phyloP scores from a whole-genome alignment of 2,329 filamentous ascomycete genomes.

The Elsinoe ampelina region DNA sequence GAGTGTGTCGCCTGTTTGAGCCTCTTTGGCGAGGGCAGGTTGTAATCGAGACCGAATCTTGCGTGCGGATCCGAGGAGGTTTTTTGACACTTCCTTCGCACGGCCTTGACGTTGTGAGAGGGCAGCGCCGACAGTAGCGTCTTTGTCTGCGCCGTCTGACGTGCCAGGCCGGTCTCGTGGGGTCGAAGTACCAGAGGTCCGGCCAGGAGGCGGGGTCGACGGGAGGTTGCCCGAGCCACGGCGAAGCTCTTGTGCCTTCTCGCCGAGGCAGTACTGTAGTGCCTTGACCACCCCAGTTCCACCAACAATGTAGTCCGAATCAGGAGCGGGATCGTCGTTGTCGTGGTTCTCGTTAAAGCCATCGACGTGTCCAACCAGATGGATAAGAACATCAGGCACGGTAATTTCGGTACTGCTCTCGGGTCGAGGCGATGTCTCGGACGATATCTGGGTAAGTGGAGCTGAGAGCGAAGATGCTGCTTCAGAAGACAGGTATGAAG shows the following conservation, averaged over 20 bases:
- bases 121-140: background rate
- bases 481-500: conserved; percentile 46
- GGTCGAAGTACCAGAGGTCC: conserved; percentile 38
- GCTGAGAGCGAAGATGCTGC: conserved; percentile 35
- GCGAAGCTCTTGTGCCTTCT: conserved; percentile 49
- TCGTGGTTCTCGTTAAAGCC: conserved; percentile 44
- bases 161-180: conserved; percentile 14
- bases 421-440: background rate
- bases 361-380: conserved; percentile 68
- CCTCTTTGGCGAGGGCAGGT: conserved; percentile 69
- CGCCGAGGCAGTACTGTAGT: conserved; percentile 78
- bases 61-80: conserved; percentile 73
- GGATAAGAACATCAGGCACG: conserved; percentile 76
- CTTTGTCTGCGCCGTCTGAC: conserved; percentile 20
- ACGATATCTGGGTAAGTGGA: conserved; percentile 31
- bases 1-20: conserved; percentile 59
- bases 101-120: conserved; percentile 42
- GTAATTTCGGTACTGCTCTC: conserved; percentile 47
- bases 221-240: conserved; percentile 37
- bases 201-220: conserved; percentile 42
- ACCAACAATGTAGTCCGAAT: conserved; percentile 92
- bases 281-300: conserved; percentile 94
- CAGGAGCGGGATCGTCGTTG: conserved; percentile 61
- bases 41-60: conserved; percentile 80
- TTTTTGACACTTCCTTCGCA: conserved; percentile 88